phyloP scores from a whole-genome alignment of 768 basidiomycete genomes.

The Pseudohyphozyma bogoriensis region DNA sequence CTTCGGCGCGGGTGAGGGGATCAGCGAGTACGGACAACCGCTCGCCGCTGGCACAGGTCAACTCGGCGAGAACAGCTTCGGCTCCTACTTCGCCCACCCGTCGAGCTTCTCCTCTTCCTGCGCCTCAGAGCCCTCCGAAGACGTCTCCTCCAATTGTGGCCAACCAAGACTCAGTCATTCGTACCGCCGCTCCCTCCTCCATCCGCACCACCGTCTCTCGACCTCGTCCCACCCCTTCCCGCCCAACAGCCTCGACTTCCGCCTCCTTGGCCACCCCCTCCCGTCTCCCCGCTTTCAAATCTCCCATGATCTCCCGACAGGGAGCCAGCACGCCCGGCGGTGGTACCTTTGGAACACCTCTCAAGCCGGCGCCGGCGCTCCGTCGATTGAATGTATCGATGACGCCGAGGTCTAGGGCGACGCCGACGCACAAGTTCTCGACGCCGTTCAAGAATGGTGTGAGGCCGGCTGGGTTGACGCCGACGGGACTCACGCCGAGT shows the following conservation, averaged over 20 bases:
- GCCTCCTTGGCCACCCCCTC: not conserved
- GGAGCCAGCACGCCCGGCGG: not conserved
- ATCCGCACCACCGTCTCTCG: not conserved
- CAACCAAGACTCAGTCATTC: not conserved
- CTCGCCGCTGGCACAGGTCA: not conserved
- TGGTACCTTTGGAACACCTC: not conserved
- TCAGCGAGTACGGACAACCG: too few relatives aligned
- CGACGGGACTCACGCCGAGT: slow-evolving; percentile 15
- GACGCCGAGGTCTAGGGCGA: slow-evolving; percentile 13
- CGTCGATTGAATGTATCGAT: slow-evolving; percentile 27
- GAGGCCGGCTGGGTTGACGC: slow-evolving; percentile 18
- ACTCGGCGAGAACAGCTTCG: not conserved
- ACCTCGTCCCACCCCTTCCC: not conserved
- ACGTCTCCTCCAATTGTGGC: not conserved
- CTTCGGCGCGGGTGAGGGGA: not conserved
- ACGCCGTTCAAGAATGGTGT: slow-evolving; percentile 31
- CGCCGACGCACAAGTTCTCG: slow-evolving; percentile 21
- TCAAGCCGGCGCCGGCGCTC: slow-evolving; percentile 1
- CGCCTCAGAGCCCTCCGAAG: not conserved
- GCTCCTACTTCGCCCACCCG: not conserved
- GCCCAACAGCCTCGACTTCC: not conserved
- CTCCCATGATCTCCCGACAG: not conserved
- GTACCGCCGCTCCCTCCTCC: not conserved
- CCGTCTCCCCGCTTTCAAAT: slow-evolving; percentile 1
- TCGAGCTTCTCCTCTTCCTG: not conserved